Percentiles rank a stretch among this genome's conserved stretches.
These are phyloP conservation scores for Bipolaris oryzae DNA, from an alignment of 2,329 filamentous ascomycete genomes.

Conservation along the genomic window DNA sequence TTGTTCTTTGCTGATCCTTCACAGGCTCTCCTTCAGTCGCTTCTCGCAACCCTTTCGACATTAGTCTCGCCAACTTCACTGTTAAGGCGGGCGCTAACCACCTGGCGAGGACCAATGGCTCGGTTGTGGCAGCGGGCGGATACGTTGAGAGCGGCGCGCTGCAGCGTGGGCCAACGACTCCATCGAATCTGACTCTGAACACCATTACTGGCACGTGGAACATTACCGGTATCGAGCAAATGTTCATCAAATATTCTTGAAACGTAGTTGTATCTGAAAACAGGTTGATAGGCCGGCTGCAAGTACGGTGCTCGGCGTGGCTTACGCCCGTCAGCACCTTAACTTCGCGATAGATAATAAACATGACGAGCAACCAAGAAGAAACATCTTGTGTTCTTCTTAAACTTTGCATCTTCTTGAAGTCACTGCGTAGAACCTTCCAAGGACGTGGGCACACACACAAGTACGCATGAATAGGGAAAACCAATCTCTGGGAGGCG, in stretches of 20 bases:
- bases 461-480: background rate
- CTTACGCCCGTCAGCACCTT: constrained; percentile 2
- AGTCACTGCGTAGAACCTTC: background rate
- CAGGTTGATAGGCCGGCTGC: background rate
- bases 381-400: background rate
- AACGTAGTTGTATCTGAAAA: constrained; percentile 14
- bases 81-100: constrained; percentile 66
- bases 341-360: background rate
- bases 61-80: constrained; percentile 72
- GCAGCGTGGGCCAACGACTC: constrained; percentile 50
- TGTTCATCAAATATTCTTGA: constrained; percentile 38
- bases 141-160: constrained; percentile 59
- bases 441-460: background rate
- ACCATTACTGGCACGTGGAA: constrained; percentile 39
- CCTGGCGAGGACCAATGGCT: constrained; percentile 51
- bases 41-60: constrained; percentile 65
- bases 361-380: background rate
- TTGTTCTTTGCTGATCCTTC: background rate
- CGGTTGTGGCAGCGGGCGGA: constrained; percentile 49
- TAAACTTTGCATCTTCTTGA: background rate
- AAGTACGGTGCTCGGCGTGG: background rate
- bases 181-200: constrained; percentile 42
- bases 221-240: constrained; percentile 33
- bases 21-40: constrained; percentile 59
- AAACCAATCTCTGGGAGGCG: background rate